Evolutionary conservation across 2,329 filamentous ascomycete genomes (phyloP), one percentile per base, ranked within the genome.

Genomic region (Diaporthe sp.): DNA sequence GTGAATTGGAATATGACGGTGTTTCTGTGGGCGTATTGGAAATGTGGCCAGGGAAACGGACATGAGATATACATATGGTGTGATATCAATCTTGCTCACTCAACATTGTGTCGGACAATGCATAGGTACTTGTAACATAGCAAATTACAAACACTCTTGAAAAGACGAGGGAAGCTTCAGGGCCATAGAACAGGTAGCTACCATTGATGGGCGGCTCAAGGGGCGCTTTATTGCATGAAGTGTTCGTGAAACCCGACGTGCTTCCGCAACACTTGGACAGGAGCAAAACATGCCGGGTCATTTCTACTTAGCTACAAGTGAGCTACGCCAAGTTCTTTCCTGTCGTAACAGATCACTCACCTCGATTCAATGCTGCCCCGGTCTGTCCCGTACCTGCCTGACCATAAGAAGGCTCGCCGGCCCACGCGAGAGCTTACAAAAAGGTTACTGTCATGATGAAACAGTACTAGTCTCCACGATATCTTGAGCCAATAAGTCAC

Each of bases 121-220:
- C 15, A 22, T 35, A 51, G 8, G 47, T 68, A 39, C 63, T 68
- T 37, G 47, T 68, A 68, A 15, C 47, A 68, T 68, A 39, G 63
- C 15, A 51, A 25, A 66, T 25, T 32, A 51, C 61, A 66, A 37
- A 30, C 30, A 30, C 15, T 53, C 1, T n/a, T 37, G 13, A 27
- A 39, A 51, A 19, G 4, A n/a, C 0, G 27, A 1, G 2, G 2
- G 12, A 9, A 32, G n/a, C 10, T 15, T 25, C 1, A 13, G 25
- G n/a, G 10, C 4, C 9, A 25, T 9, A 9, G n/a, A 4, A 1
- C 3, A 50, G 22, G 47, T 25, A 13, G 47, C 4, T n/a, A 13
- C 2, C 13, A 10, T 4, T 50, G 44, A 12, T 50, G 44, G 3
- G 9, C 8, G 8, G 27, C 15, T 27, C 17, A 42, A 12, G 3